Evolutionary conservation across 164 flowering plant genomes (phyloP), one percentile per base, ranked within the genome.

Genomic region (Buxus sempervirens): DNA sequence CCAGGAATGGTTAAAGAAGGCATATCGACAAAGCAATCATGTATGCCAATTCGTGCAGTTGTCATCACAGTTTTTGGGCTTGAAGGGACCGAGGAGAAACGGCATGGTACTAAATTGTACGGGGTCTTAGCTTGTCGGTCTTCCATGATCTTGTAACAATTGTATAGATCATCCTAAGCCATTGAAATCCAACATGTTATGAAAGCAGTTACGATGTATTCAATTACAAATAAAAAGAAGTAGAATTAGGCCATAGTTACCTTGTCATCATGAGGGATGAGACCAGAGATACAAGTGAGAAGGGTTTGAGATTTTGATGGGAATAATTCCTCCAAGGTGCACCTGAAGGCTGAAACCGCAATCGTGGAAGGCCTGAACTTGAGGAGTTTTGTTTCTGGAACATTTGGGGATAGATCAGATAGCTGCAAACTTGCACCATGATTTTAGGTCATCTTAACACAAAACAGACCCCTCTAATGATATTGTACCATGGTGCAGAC

Each of bases 31-130:
- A 67, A 58, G 62, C 51, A 65, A 49, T 76, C 70, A 61, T 23
- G 59, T 4, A 60, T 42, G 16, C 75, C 58, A 21, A 69, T 69
- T 18, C 56, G 42, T 27, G 75, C 78, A 28, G 18, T 63, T 32
- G 66, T 67, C 69, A 86, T 36, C 10, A 84, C 89, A 0, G 86
- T 82, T 19, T 75, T 80, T 3, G 93, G 93, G 62, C 90, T 88
- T 28, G 82, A 76, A 59, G 87, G 86, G 63, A 73, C 63, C 64
- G 45, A 69, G 23, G 48, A 27, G 42, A 58, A 54, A 22, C 75
- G 70, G 21, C 36, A 20, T 9, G 61, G 56, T 22, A 58, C 59
- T 41, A 65, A 38, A 59, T 56, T 64, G 71, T 69, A 41, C 19
- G 66, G 7, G 1, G 78, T 72, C 23, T 80, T 76, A n/a, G 41